phyloP scores from a whole-genome alignment of 169 alveolate genomes.

The Cryptosporidium xiaoi region DNA sequence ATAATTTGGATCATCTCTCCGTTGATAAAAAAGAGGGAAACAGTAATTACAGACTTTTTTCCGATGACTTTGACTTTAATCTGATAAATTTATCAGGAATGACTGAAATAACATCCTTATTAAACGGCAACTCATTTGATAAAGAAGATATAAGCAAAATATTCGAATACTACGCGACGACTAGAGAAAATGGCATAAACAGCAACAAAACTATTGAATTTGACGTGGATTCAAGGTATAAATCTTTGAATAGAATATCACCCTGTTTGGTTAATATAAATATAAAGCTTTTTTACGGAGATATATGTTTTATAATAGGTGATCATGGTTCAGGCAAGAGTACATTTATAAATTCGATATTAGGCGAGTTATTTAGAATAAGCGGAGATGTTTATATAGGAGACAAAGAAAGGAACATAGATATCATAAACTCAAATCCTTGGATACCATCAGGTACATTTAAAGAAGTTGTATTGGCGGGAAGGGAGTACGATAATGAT shows the following conservation, averaged over 20 bases:
- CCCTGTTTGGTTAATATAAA: constrained; percentile 44
- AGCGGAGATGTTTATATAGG: constrained; percentile 28
- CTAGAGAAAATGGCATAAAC: not conserved
- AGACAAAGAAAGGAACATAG: constrained; percentile 10
- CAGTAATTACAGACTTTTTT: not conserved
- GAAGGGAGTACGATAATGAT: constrained; percentile 23
- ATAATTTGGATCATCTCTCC: too few relatives aligned
- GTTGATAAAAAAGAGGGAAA: not conserved
- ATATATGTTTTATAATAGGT: constrained; percentile 59
- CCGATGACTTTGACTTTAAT: not conserved
- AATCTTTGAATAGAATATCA: constrained; percentile 6
- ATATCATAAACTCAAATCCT: constrained; percentile 33
- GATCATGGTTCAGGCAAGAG: constrained; percentile 61
- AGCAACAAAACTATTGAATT: constrained; percentile 10
- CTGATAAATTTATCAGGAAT: constrained; percentile 15
- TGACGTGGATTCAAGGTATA: constrained; percentile 1
- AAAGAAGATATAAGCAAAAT: constrained; percentile 17
- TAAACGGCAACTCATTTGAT: constrained; percentile 19
- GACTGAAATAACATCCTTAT: constrained; percentile 51
- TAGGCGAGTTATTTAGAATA: constrained; percentile 47
- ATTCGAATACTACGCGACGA: not conserved
- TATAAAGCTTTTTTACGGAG: constrained; percentile 25
- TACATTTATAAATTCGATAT: constrained; percentile 39
- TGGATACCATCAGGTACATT: constrained; percentile 72
- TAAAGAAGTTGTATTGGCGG: constrained; percentile 48